These are phyloP conservation scores for Exserohilum rostratum DNA, from an alignment of 2,329 filamentous ascomycete species.

Conservation along the genomic window DNA sequence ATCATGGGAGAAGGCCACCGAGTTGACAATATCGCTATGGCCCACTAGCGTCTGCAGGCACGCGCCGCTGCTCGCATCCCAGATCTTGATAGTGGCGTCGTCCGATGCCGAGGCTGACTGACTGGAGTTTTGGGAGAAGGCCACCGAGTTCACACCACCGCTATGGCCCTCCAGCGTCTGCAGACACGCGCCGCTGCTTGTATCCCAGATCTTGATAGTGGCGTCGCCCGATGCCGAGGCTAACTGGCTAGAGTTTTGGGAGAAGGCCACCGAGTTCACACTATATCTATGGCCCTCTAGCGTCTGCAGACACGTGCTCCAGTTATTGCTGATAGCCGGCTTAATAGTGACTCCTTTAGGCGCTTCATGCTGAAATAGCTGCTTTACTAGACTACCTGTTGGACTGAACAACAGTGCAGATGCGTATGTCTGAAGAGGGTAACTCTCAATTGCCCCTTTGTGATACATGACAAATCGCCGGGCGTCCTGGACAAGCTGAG, in stretches of 20 bases:
- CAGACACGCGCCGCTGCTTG: neutral
- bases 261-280: neutral
- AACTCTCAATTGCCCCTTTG: conserved; percentile 19
- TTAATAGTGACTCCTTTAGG: neutral
- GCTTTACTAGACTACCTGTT: neutral
- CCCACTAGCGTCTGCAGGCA: neutral
- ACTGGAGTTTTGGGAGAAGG: neutral
- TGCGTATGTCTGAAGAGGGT: conserved; percentile 11
- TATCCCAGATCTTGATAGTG: conserved; percentile 16
- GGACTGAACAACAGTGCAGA: conserved; percentile 2
- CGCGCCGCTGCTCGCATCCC: neutral
- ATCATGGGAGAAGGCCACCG: neutral
- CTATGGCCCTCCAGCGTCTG: neutral
- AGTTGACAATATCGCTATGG: neutral
- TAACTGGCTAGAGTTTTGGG: neutral
- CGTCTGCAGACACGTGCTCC: conserved; percentile 13
- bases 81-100: neutral
- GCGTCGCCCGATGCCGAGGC: conserved; percentile 19
- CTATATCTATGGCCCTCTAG: neutral
- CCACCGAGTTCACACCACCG: neutral
- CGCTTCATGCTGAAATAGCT: neutral
- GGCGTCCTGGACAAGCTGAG: conserved; percentile 14
- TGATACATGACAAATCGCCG: conserved; percentile 25
- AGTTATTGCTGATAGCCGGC: neutral
- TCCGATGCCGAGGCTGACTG: neutral